Evolutionary conservation across 2,329 filamentous ascomycete genomes (phyloP).

Genomic region (Aureobasidium sp.): DNA sequence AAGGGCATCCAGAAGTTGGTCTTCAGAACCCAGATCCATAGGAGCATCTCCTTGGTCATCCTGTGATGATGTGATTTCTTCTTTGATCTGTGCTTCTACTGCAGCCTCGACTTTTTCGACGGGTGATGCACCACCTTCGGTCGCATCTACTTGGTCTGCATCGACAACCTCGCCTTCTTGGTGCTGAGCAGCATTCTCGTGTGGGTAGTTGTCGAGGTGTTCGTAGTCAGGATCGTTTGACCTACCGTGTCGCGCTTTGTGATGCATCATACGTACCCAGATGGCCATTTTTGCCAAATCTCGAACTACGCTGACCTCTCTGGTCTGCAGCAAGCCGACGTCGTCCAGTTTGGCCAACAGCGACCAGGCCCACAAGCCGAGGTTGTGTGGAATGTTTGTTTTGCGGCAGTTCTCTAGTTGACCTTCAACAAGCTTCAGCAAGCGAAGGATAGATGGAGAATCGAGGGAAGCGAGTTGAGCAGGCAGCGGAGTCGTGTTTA

Average conservation of each 20-base stretch:
- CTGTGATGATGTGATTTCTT: neutral
- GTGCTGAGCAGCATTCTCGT: constrained; percentile 17
- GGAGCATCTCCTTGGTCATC: neutral
- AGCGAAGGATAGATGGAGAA: constrained; percentile 57
- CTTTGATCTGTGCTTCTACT: neutral
- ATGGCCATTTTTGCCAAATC: constrained; percentile 74
- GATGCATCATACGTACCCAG: constrained; percentile 44
- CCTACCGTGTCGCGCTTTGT: constrained; percentile 31
- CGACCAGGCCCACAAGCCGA: constrained; percentile 81
- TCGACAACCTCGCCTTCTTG: constrained; percentile 21
- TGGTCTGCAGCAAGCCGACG: constrained; percentile 65
- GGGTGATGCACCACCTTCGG: constrained; percentile 15
- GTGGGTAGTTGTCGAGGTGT: constrained; percentile 21
- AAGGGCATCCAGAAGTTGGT: constrained; percentile 2
- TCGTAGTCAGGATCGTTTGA: constrained; percentile 35
- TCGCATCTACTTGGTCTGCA: neutral
- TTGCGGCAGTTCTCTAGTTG: constrained; percentile 51
- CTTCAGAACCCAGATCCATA: neutral
- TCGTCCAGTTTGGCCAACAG: constrained; percentile 61
- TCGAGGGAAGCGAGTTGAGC: constrained; percentile 49
- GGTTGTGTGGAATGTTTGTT: constrained; percentile 50
- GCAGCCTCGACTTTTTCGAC: constrained; percentile 1
- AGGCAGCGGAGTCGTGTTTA: constrained; percentile 40
- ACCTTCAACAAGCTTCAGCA: constrained; percentile 54
- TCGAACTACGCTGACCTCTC: constrained; percentile 67